A percentile compares a stretch with the other conserved stretches of the same genome.
Evolutionary conservation across 73 alveolate species (phyloP).

Genomic region (Halteria grandinella): DNA sequence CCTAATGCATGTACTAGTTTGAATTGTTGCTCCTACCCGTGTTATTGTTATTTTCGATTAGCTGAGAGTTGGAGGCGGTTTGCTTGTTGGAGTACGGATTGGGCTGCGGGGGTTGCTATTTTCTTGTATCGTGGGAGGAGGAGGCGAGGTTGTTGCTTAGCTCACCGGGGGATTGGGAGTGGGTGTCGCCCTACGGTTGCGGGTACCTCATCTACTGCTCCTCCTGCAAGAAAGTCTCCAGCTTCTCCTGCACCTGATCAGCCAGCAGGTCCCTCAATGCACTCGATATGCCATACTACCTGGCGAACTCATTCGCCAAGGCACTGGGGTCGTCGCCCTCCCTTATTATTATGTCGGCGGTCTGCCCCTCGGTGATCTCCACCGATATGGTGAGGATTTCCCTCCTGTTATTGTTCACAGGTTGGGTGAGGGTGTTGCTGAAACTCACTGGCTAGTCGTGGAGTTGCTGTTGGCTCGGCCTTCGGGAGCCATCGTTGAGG

Average conservation of each 20-base stretch:
- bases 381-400: constrained; percentile 77
- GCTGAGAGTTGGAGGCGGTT: too few species aligned
- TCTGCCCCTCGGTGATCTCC: constrained; percentile 75
- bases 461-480: neutral
- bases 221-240: constrained; percentile 7
- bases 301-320: constrained; percentile 65
- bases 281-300: constrained; percentile 48
- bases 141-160: too few species aligned
- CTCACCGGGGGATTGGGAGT: too few species aligned
- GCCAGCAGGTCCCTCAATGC: constrained; percentile 44
- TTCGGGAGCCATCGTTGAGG: neutral
- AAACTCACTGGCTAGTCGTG: neutral
- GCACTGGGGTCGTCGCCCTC: constrained; percentile 65
- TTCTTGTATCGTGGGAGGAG: too few species aligned
- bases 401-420: neutral
- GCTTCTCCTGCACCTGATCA: constrained; percentile 48
- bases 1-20: too few species aligned
- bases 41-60: too few species aligned
- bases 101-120: too few species aligned
- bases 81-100: too few species aligned
- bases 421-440: too few species aligned
- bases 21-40: too few species aligned
- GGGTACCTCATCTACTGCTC: neutral
- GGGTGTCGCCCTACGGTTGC: too few species aligned
- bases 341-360: constrained; percentile 56